phyloP scores from a whole-genome alignment of 2,329 filamentous ascomycete species.

The Nannizziopsis arthrosporioides region DNA sequence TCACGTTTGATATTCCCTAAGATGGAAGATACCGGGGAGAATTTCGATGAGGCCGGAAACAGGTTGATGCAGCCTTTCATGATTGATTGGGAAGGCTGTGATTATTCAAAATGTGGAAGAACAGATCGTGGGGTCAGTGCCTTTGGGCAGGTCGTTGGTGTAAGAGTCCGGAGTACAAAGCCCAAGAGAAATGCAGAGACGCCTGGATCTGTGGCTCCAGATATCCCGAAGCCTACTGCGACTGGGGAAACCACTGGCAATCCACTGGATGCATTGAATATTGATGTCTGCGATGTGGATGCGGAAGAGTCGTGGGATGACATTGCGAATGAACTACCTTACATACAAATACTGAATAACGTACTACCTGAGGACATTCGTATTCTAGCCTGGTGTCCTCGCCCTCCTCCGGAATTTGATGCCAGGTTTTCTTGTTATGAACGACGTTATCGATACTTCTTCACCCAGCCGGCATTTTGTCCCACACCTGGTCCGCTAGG shows the following conservation, averaged over 20 bases:
- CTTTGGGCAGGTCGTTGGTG: conserved; percentile 85
- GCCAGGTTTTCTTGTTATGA: conserved; percentile 89
- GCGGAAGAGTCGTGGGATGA: conserved; percentile 47
- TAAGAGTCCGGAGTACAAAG: conserved; percentile 68
- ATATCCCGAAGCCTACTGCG: conserved; percentile 18
- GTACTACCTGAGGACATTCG: conserved; percentile 82
- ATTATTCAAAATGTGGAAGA: conserved; percentile 90
- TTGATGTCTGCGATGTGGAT: conserved; percentile 13
- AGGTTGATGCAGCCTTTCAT: conserved; percentile 23
- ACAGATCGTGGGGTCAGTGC: conserved; percentile 91
- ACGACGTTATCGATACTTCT: conserved; percentile 90
- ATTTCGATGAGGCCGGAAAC: conserved; percentile 14
- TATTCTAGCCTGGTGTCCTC: conserved; percentile 83
- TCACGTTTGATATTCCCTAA: conserved; percentile 66
- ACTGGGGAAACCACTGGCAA: background rate
- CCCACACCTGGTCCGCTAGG: conserved; percentile 50
- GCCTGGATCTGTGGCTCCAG: conserved; percentile 12
- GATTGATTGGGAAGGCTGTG: conserved; percentile 69
- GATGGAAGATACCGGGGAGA: conserved; percentile 24
- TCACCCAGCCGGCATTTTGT: conserved; percentile 80
- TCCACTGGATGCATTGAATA: conserved; percentile 15
- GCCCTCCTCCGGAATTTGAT: conserved; percentile 66
- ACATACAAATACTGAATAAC: conserved; percentile 71
- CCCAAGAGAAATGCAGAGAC: conserved; percentile 40
- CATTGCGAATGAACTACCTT: conserved; percentile 69